Evolutionary conservation across 176 grass and related monocot genomes (phyloP), one percentile per base, ranked within the genome.

Genomic region (Avena insularis): DNA sequence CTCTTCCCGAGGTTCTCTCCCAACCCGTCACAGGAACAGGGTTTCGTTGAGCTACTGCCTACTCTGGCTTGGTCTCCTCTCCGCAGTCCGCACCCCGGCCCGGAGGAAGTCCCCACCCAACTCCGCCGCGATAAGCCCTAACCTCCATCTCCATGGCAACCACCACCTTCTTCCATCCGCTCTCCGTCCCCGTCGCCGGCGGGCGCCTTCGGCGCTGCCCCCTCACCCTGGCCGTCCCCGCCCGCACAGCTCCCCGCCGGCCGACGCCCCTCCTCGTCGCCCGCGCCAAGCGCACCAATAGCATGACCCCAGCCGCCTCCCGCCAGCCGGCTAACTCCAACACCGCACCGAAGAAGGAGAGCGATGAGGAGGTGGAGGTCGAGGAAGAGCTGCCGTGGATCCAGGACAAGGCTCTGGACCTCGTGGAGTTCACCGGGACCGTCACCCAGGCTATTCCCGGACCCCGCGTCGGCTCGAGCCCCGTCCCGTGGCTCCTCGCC

Each of bases 301-400:
- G 23, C 66, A 73, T 57, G 35, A 4, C 65, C 56, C 65, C 75
- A 13, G 65, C 88, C 2, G 51, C 81, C 16, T 81, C 90, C 21
- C 73, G 82, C 15, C 90, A 94, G 76, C 54, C 84, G 49, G 88
- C 88, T 7, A 88, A 77, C 58, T 21, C 86, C 14, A 91, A 78
- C 78, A 72, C 78, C 4, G 21, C 43, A 8, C 85, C 66, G 20
- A 82, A 87, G 74, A 47, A 81, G 63, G 83, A 82, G 21, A 17
- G 49, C 49, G 91, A 91, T 17, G 85, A 91, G 49, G 94, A 88
- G 87, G 90, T 88, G 48, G 97, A 96, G 85, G 92, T 96, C 7
- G 94, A 99, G 80, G 97, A 99, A 85, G 92, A 99, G 79, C 83
- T 99, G 71, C 94, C 97, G 47, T 99, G 97, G 97, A 96, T 99